A percentile compares a stretch with the other conserved stretches of the same genome.
phyloP scores from a whole-genome alignment of 768 basidiomycete genomes.

The Daedaleopsis nitida region DNA sequence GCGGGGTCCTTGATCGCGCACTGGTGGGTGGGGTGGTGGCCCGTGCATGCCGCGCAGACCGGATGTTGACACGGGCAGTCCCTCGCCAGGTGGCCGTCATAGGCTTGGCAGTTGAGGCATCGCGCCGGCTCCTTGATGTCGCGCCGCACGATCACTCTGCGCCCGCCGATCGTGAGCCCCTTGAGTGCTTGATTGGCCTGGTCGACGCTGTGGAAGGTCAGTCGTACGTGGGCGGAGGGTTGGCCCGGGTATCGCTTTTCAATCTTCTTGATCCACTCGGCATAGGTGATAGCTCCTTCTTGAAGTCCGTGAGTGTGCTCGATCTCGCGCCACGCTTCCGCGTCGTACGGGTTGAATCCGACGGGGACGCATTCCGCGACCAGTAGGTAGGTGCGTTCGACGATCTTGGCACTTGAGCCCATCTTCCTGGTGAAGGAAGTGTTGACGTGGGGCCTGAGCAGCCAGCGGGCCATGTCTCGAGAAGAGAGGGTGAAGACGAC shows the following conservation, averaged over 20 bases:
- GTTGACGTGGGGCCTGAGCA: too few relatives aligned
- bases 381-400: not conserved
- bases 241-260: slow-evolving; percentile 21
- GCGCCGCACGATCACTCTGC: slow-evolving; percentile 15
- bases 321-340: not conserved
- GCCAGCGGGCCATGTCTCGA: too few relatives aligned
- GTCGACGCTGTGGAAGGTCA: too few relatives aligned
- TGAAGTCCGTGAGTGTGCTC: not conserved
- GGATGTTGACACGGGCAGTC: too few relatives aligned
- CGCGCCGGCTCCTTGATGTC: slow-evolving; percentile 22
- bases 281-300: slow-evolving; percentile 6
- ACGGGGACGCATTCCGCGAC: too few relatives aligned
- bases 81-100: too few relatives aligned
- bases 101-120: too few relatives aligned
- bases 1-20: slow-evolving; percentile 16
- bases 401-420: not conserved
- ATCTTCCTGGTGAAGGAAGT: not conserved
- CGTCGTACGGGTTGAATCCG: not conserved
- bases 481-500: too few relatives aligned
- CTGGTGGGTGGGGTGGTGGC: slow-evolving; percentile 20
- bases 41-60: slow-evolving; percentile 25
- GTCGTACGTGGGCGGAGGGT: slow-evolving; percentile 24
- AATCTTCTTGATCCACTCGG: slow-evolving; percentile 30
- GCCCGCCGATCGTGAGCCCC: slow-evolving; percentile 23
- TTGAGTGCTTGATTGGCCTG: slow-evolving; percentile 29